Evolutionary conservation across 345 rosid species (phyloP).

Genomic region (Syzygium aqueum): DNA sequence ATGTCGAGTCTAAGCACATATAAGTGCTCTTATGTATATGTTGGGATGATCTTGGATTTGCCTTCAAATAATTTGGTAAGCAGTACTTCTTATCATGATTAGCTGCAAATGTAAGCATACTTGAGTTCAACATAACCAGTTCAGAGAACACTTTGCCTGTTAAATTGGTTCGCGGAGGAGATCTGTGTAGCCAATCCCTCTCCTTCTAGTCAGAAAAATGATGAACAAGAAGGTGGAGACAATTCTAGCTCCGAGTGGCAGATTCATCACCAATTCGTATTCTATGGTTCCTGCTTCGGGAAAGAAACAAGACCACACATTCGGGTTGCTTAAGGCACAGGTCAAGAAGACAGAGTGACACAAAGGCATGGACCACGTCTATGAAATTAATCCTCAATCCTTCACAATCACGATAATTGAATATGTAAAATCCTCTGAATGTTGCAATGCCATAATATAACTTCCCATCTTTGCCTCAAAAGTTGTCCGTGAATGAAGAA

Average conservation of each 20-base stretch:
- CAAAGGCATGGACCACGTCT: conserved; percentile 41
- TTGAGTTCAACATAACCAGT: neutral
- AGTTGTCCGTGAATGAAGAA: conserved; percentile 48
- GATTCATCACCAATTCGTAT: conserved; percentile 9
- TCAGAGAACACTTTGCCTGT: neutral
- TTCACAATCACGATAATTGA: conserved; percentile 5
- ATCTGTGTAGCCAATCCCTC: conserved; percentile 37
- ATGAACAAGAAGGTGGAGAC: conserved; percentile 29
- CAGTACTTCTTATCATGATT: neutral
- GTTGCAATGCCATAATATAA: conserved; percentile 45
- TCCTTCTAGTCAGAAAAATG: conserved; percentile 13
- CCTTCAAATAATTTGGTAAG: neutral
- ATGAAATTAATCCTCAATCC: conserved; percentile 7
- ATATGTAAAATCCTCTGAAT: conserved; percentile 10
- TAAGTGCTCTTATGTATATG: neutral
- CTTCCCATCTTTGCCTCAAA: conserved; percentile 17
- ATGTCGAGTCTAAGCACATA: neutral
- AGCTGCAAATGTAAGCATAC: neutral
- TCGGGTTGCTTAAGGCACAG: conserved; percentile 24
- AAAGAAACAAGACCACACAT: conserved; percentile 34
- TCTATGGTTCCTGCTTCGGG: conserved; percentile 1
- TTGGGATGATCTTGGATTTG: neutral
- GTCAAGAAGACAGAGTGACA: conserved; percentile 39
- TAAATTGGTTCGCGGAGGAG: neutral
- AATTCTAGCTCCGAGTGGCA: conserved; percentile 30